Evolutionary conservation across 768 basidiomycete species (phyloP), one percentile per base, ranked within the genome.

Genomic region (Pleurotus ostreatus): DNA sequence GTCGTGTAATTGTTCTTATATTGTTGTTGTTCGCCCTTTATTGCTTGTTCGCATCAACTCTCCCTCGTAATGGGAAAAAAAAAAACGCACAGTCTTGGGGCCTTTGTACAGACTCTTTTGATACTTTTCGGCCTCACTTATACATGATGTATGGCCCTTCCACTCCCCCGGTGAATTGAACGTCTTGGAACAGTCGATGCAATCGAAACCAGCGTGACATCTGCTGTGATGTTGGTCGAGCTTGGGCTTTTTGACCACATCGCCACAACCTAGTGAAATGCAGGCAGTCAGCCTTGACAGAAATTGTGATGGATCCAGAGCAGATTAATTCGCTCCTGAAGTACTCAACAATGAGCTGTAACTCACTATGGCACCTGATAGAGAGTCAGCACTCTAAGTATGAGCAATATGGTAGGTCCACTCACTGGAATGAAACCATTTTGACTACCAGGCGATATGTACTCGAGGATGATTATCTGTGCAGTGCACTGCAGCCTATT

Each of bases 161-260:
- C 85, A 96, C 58, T 93, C 84, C 7, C 77, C 76, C 2, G 91
- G 89, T 5, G 80, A 78, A 22, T 81, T 73, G 71, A 96, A 97
- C 0, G 89, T 88, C 49, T 78, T 88, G n/a, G 84, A 87, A 70
- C 94, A 97, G 66, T 97, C 94, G 65, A 93, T 83, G 66, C 90
- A 92, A 63, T 89, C 89, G 62, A 91, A 89, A 5, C 86, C 81
- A 2, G 80, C 62, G 55, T 84, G 74, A 64, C 89, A 93, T 45
- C 78, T 73, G 25, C 64, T 67, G 48, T 78, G 63, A 64, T 96
- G 94, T 66, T 86, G 82, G 69, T 96, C 92, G 1, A 97, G 80
- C 69, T 94, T 94, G 11, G 94, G 94, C 65, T 97, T 97, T 71
- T 93, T 97, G 25, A 96, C 85, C 8, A 92, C 86, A 62, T 97